A percentile compares a stretch with the other conserved stretches of the same genome.
Conservation (phyloP, 1,139 yeast species). For the Pichia norvegensis region DNA sequence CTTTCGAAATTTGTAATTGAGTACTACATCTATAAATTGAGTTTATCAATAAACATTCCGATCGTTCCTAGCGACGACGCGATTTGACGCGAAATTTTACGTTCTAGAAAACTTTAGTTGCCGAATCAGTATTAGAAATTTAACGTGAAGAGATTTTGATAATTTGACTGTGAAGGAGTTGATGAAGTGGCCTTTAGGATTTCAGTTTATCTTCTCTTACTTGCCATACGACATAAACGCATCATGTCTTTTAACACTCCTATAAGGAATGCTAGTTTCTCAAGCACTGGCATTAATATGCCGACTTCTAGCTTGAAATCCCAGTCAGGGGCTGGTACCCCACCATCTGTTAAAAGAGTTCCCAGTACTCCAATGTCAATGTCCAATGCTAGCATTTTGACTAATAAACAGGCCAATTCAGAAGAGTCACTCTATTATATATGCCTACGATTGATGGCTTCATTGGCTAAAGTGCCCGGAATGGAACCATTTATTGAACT, state of each 20-base stretch:
- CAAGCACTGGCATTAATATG: neutral
- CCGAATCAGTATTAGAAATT: too few relatives aligned
- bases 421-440: constrained; percentile 70
- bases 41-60: too few relatives aligned
- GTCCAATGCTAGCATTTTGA: constrained; percentile 33
- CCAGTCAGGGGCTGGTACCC: neutral
- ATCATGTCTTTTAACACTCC: neutral
- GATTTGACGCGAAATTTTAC: too few relatives aligned
- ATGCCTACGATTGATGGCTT: constrained; percentile 50
- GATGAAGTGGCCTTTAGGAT: neutral
- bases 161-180: neutral
- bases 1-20: too few relatives aligned
- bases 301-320: neutral
- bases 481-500: constrained; percentile 62
- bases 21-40: too few relatives aligned
- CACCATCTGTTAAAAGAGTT: constrained; percentile 16
- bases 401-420: constrained; percentile 61
- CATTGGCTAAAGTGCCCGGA: constrained; percentile 60
- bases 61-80: too few relatives aligned
- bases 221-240: neutral
- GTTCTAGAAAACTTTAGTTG: too few relatives aligned
- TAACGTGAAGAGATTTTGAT: neutral
- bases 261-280: neutral
- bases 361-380: constrained; percentile 41
- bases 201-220: neutral